Conservation (phyloP, 2,329 filamentous ascomycete genomes). For the Zalaria obscura region DNA sequence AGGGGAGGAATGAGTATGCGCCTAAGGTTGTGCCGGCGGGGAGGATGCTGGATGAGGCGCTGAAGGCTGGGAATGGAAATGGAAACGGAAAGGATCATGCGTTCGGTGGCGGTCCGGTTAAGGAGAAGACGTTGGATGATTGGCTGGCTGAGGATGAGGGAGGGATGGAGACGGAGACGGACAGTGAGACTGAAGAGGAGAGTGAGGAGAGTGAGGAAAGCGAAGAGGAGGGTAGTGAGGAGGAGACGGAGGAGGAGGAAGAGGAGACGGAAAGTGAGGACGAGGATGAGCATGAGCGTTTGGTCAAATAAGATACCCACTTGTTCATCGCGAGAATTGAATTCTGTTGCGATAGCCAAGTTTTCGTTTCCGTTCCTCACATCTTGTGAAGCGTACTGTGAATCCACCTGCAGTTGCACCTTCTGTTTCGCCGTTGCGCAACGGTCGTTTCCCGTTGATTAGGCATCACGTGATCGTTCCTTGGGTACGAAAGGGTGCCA, state of each 20-base stretch:
- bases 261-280: conserved; percentile 5
- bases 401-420: too few species aligned
- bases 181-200: conserved; percentile 36
- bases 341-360: too few species aligned
- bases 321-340: too few species aligned
- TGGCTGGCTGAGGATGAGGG: conserved; percentile 69
- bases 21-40: conserved; percentile 38
- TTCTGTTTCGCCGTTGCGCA: too few species aligned
- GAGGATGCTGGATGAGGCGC: conserved; percentile 48
- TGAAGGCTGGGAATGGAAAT: conserved; percentile 12
- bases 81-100: conserved; percentile 22
- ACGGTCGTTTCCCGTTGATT: too few species aligned
- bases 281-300: conserved; percentile 21
- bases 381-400: too few species aligned
- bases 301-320: conserved; percentile 17
- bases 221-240: conserved; percentile 37
- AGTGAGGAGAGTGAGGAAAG: conserved; percentile 37
- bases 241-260: conserved; percentile 34
- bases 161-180: conserved; percentile 38
- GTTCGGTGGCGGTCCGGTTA: conserved; percentile 29
- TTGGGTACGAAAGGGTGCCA: too few species aligned
- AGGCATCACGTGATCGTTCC: too few species aligned
- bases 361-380: too few species aligned
- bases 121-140: conserved; percentile 76
- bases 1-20: conserved; percentile 20